Evolutionary conservation across 2,329 filamentous ascomycete genomes (phyloP).

Genomic region (Cryphonectria nitschkei): DNA sequence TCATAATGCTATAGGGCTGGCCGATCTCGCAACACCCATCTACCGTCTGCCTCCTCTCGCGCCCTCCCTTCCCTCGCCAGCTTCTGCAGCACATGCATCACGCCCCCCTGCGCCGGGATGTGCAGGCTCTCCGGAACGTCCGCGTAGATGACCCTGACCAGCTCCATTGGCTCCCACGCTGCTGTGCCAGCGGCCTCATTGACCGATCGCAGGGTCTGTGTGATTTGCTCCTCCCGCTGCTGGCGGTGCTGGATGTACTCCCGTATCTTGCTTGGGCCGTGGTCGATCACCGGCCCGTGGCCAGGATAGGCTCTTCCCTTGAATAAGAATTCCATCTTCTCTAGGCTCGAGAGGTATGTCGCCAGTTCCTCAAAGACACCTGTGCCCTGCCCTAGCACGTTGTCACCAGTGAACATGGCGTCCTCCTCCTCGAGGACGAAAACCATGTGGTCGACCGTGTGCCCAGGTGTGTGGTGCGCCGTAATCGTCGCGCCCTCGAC

Average conservation of each 20-base stretch:
- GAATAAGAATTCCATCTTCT: constrained; percentile 64
- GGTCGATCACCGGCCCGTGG: constrained; percentile 78
- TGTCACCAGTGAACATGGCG: constrained; percentile 75
- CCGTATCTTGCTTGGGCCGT: constrained; percentile 70
- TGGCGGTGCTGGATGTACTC: constrained; percentile 86
- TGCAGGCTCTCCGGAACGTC: constrained; percentile 78
- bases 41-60: constrained; percentile 37
- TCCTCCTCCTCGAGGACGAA: constrained; percentile 63
- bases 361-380: constrained; percentile 72
- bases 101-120: constrained; percentile 73
- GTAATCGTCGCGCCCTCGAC: constrained; percentile 60
- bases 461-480: constrained; percentile 69
- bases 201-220: constrained; percentile 61
- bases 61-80: constrained; percentile 75
- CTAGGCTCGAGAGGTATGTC: constrained; percentile 63
- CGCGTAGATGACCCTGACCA: constrained; percentile 87
- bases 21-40: constrained; percentile 49
- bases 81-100: constrained; percentile 80
- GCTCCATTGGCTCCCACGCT: constrained; percentile 72
- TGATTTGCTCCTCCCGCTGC: constrained; percentile 77
- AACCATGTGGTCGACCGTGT: constrained; percentile 72
- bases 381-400: constrained; percentile 74
- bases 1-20: constrained; percentile 44
- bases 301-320: constrained; percentile 79
- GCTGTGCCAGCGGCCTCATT: constrained; percentile 33